phyloP scores from a whole-genome alignment of 495 filamentous ascomycete species.

The Cercophora sp. region DNA sequence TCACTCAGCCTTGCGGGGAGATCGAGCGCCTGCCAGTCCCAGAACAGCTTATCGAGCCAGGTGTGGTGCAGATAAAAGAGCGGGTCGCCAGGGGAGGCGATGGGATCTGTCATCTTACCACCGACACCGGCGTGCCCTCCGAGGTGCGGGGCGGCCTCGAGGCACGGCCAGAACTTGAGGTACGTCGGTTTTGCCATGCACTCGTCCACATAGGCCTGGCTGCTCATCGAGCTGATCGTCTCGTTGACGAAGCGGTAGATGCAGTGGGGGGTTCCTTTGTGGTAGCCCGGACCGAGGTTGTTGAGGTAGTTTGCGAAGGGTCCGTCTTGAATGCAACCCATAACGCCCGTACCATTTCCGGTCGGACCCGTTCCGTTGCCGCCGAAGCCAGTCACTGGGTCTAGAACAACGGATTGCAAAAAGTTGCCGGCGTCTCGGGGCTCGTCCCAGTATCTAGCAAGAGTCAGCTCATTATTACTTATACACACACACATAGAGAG shows the following conservation, averaged over 20 bases:
- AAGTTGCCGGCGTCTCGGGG: slow-evolving; percentile 39
- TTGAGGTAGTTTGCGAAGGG: slow-evolving; percentile 34
- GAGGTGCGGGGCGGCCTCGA: slow-evolving; percentile 15
- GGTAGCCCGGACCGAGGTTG: slow-evolving; percentile 30
- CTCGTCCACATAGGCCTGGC: slow-evolving; percentile 8
- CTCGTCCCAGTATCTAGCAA: slow-evolving; percentile 49
- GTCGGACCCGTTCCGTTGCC: slow-evolving; percentile 30
- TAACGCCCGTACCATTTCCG: slow-evolving; percentile 1
- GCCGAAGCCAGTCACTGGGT: slow-evolving; percentile 33
- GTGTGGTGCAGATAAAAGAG: slow-evolving; percentile 51
- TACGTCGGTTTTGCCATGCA: slow-evolving; percentile 6
- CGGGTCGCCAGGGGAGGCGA: slow-evolving; percentile 39
- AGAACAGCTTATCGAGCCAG: slow-evolving; percentile 50
- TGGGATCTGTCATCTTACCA: slow-evolving; percentile 28
- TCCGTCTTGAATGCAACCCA: slow-evolving; percentile 36
- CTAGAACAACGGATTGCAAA: slow-evolving; percentile 31
- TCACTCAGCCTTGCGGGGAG: slow-evolving; percentile 24
- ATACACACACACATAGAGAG: neutral
- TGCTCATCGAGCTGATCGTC: neutral
- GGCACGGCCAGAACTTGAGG: slow-evolving; percentile 15
- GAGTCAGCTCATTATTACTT: neutral
- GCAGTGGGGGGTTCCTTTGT: slow-evolving; percentile 29
- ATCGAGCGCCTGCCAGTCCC: slow-evolving; percentile 43
- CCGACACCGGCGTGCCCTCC: slow-evolving; percentile 19
- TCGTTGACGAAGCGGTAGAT: slow-evolving; percentile 31